Conservation (phyloP, 495 filamentous ascomycete genomes). For the Penicillium crystallinum region DNA sequence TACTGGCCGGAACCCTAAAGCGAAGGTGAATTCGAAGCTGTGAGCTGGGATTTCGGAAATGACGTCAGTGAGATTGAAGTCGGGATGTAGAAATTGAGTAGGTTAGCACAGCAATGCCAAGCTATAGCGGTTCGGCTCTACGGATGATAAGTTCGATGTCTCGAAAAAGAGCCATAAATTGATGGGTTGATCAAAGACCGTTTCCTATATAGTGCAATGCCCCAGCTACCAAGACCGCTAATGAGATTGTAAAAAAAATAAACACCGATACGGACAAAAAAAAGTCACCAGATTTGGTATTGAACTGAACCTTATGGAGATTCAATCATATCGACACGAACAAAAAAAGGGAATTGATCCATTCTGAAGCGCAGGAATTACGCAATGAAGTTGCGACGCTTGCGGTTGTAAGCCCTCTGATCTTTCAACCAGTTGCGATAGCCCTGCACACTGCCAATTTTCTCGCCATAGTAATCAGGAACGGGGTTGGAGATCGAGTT, state of each 20-base stretch:
- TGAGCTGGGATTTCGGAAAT: conserved; percentile 3
- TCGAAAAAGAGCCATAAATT: background rate
- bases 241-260: conserved; percentile 24
- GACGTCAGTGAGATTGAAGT: background rate
- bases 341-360: conserved; percentile 8
- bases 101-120: background rate
- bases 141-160: background rate
- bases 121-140: too few species aligned
- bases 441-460: conserved; percentile 85
- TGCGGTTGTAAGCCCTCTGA: conserved; percentile 93
- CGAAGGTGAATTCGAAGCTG: conserved; percentile 23
- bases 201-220: conserved; percentile 23
- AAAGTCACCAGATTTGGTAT: conserved; percentile 14
- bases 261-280: conserved; percentile 20
- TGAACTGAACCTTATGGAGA: background rate
- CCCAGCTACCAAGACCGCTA: conserved; percentile 23
- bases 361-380: conserved; percentile 12
- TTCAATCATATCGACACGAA: conserved; percentile 22
- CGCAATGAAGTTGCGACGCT: conserved; percentile 61
- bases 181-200: conserved; percentile 13
- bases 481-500: conserved; percentile 67
- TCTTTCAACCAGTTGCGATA: conserved; percentile 96
- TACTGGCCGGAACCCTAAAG: conserved; percentile 23
- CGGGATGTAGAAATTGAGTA: background rate
- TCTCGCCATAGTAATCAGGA: conserved; percentile 74